Base-by-base conservation (phyloP, 306 rosid species). In the Medicago lupulina region DNA sequence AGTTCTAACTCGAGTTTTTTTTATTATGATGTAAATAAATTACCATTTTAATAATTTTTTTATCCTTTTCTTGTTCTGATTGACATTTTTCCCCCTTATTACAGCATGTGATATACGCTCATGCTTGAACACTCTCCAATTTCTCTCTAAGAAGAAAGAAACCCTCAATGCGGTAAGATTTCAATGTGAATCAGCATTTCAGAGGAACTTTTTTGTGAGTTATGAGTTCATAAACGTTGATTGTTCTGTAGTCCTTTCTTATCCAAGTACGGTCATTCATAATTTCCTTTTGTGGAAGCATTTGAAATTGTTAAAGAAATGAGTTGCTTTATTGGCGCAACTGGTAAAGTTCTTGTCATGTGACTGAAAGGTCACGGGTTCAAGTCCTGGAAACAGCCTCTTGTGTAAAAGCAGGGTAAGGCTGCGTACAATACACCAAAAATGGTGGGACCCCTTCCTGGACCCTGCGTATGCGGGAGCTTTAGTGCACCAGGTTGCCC, bases 81-180 rank as follows among this genome's bases (percentile, higher is more conserved):
- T 18, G 41, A 41, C 64, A 23, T 34, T 17, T 58, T 61, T 70
- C 43, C 54, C 79, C 55, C 70, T 44, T 51, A 39, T 82, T 77
- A 51, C 96, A 94, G 98, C 86, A 86, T 90, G 96, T 66, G 98
- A 94, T 85, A 94, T 94, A 70, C 96, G 98, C 74, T 94, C 97
- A 68, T 92, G 98, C 88, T 89, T 94, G 90, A 94, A 94, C 80
- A 92, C 97, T 28, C 93, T 94, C 75, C 98, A 94, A 72, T 94
- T 94, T 86, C 90, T 94, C 78, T 79, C 87, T 80, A 94, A 85
- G 90, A 94, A 88, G 89, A 88, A 89, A 50, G 93, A 94, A 87
- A 66, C 86, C 73, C 96, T 94, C 77, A 87, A 88, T 80, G 82
- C 47, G 82, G 98, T 94, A 88, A 87, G 90, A 79, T 19, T 81